Evolutionary conservation across 208 protist genomes (phyloP), one percentile per base, ranked within the genome.

Genomic region (Trypanosoma boissoni): DNA sequence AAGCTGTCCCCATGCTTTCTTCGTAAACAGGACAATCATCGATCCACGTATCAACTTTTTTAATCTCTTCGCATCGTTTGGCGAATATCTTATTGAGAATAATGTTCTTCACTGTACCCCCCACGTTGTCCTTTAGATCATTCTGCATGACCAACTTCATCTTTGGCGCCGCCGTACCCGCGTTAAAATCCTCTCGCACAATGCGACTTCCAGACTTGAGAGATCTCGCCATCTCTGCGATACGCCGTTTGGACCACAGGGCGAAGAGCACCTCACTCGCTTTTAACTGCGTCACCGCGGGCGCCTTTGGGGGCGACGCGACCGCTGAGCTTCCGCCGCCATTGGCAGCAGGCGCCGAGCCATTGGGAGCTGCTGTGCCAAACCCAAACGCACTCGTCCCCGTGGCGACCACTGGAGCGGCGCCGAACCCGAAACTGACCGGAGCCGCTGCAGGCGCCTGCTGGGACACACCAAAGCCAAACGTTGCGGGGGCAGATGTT

Each of bases 141-240:
- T 94, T 94, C 68, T 94, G 77, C 80, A 94, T 85, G n/a, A 92
- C 74, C 6, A 94, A 51, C 58, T 92, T 91, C 3, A 94, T 71
- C 14, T 21, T 73, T 32, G 14, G 46, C 9, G 62, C 64, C 2
- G 45, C 46, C 12, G 56, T 56, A 32, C 68, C 65, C 2, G 89
- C 64, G 34, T 69, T 55, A 54, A 90, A 92, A 64, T 58, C 57
- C 36, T 88, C 74, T 37, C 77, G 72, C 36, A 92, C 82, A 58
- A 91, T 80, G 53, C 88, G 81, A 64, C 84, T 92, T 58, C 88
- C 88, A 8, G 84, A 88, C 58, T 74, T 78, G 9, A 94, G 72
- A 34, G 86, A 76, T 55, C 74, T 78, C 9, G 57, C 45, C 68
- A 94, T 87, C 23, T 83, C 74, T 9, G 43, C 32, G 26, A 94